Evolutionary conservation across 768 basidiomycete species (phyloP).

Genomic region (Trametes meyenii): DNA sequence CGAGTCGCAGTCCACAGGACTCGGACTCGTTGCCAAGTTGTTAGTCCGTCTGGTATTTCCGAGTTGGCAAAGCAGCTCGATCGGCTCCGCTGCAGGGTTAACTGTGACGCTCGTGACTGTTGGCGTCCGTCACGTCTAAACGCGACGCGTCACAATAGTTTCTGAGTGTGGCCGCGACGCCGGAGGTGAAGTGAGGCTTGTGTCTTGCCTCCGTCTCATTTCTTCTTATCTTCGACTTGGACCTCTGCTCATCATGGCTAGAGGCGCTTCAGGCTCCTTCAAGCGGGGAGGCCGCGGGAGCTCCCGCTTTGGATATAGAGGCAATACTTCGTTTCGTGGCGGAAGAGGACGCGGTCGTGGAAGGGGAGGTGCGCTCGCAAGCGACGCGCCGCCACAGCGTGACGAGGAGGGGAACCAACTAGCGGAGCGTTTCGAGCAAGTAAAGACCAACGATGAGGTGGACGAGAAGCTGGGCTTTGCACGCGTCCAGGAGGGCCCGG

Average conservation of each 20-base stretch:
- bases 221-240: not conserved
- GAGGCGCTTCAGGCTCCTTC: constrained; percentile 27
- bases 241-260: constrained; percentile 24
- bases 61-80: not conserved
- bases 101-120: constrained; percentile 5
- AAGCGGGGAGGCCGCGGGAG: constrained; percentile 33
- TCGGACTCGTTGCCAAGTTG: no score
- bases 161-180: not conserved
- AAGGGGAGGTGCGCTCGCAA: constrained; percentile 39
- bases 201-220: not conserved
- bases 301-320: constrained; percentile 44
- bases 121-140: constrained; percentile 20
- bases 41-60: not conserved
- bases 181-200: not conserved
- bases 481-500: constrained; percentile 75
- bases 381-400: constrained; percentile 59
- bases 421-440: constrained; percentile 84
- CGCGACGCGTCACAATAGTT: constrained; percentile 19
- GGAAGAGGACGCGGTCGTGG: constrained; percentile 52
- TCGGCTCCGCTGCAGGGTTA: not conserved
- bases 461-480: constrained; percentile 93
- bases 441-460: constrained; percentile 76
- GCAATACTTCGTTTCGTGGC: constrained; percentile 43
- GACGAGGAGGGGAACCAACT: constrained; percentile 91
- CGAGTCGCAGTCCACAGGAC: no score